Evolutionary conservation across 192 early-diverging fungal species (phyloP).

Genomic region (Geranomyces michiganensis): DNA sequence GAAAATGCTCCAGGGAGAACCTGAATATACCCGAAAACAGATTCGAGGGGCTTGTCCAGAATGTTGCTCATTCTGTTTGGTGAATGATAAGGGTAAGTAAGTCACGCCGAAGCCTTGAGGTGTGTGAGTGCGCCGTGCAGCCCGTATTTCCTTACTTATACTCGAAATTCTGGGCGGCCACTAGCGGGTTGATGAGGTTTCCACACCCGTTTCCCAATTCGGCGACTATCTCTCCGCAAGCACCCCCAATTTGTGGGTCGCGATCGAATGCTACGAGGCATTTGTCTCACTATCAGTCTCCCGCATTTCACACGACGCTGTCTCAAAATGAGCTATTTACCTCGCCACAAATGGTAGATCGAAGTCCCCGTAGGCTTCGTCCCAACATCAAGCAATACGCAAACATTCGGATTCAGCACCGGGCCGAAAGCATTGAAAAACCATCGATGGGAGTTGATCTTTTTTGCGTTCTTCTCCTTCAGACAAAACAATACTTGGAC

Average conservation of each 20-base stretch:
- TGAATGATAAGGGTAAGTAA: neutral
- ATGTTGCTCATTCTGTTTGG: constrained; percentile 77
- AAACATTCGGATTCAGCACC: constrained; percentile 52
- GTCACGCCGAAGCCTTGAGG: neutral
- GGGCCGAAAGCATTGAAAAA: constrained; percentile 60
- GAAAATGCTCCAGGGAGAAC: constrained; percentile 89
- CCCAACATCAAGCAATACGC: constrained; percentile 68
- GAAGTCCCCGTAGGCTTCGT: constrained; percentile 69
- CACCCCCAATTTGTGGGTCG: constrained; percentile 71
- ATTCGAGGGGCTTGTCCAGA: constrained; percentile 84
- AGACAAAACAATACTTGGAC: constrained; percentile 78
- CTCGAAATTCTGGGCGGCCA: constrained; percentile 83
- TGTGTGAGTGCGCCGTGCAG: neutral
- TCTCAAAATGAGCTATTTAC: constrained; percentile 3
- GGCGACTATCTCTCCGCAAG: constrained; percentile 72
- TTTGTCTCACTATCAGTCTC: too few relatives aligned
- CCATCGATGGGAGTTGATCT: constrained; percentile 77
- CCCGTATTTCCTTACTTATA: constrained; percentile 61
- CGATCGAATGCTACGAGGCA: constrained; percentile 64
- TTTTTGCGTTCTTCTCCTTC: constrained; percentile 92
- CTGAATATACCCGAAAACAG: constrained; percentile 85
- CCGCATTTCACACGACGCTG: too few relatives aligned
- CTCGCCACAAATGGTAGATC: constrained; percentile 72
- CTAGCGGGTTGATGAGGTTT: constrained; percentile 70
- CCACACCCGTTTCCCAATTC: constrained; percentile 63